Evolutionary conservation across 306 rosid species (phyloP).

Genomic region (Abrus pulchellus): DNA sequence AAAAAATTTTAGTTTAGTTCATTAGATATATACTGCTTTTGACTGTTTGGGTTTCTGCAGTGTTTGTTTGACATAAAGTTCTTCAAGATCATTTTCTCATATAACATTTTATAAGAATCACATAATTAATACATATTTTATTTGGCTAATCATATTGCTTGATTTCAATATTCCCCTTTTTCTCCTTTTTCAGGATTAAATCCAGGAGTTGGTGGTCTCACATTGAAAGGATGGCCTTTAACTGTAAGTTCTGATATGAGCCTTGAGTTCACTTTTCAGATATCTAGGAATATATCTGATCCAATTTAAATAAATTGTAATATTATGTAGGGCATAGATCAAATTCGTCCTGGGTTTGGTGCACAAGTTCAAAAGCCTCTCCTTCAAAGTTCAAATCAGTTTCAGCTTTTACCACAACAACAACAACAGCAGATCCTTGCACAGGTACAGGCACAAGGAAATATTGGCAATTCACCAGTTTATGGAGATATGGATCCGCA

Average conservation of each 20-base stretch:
- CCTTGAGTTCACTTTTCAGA: slow-evolving; percentile 29
- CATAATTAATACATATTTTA: slow-evolving; percentile 14
- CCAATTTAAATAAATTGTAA: slow-evolving; percentile 48
- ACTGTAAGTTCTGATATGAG: slow-evolving; percentile 68
- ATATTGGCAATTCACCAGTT: slow-evolving; percentile 62
- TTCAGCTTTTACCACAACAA: slow-evolving; percentile 88
- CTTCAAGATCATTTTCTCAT: slow-evolving; percentile 18
- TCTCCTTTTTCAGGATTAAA: slow-evolving; percentile 67
- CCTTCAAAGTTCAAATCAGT: slow-evolving; percentile 81
- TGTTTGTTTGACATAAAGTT: slow-evolving; percentile 21
- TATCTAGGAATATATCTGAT: slow-evolving; percentile 33
- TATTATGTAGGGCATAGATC: slow-evolving; percentile 82
- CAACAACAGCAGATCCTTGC: slow-evolving; percentile 84
- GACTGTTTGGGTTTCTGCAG: slow-evolving; percentile 14
- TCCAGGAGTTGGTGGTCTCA: slow-evolving; percentile 80
- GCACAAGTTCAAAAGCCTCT: slow-evolving; percentile 91
- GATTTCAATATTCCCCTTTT: slow-evolving; percentile 40
- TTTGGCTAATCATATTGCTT: slow-evolving; percentile 16
- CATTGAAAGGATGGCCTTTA: slow-evolving; percentile 97
- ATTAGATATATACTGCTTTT: slow-evolving; percentile 14
- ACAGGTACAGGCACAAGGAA: slow-evolving; percentile 90
- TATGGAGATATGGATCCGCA: slow-evolving; percentile 90
- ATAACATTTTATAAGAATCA: slow-evolving; percentile 3
- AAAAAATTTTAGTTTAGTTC: slow-evolving; percentile 40
- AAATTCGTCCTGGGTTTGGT: slow-evolving; percentile 83